Conservation (phyloP, 2,329 filamentous ascomycete genomes). For the Ophiobolus disseminans region DNA sequence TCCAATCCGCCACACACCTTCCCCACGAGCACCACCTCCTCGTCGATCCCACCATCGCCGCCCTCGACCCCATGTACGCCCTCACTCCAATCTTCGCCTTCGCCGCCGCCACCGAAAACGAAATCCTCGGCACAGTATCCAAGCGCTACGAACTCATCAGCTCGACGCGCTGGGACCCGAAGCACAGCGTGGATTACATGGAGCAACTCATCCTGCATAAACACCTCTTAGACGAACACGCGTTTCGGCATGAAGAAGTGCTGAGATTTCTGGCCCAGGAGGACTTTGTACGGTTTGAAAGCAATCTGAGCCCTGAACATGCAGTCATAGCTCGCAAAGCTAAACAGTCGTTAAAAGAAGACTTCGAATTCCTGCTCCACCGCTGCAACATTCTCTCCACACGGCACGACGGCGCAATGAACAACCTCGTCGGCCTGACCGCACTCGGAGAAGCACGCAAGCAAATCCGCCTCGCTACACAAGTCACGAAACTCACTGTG, state of each 20-base stretch:
- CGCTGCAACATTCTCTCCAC: neutral
- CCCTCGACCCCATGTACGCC: conserved; percentile 10
- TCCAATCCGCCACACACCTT: conserved; percentile 5
- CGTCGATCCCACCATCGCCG: conserved; percentile 5
- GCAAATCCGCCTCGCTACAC: conserved; percentile 8
- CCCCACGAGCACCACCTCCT: conserved; percentile 5
- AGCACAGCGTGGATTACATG: neutral
- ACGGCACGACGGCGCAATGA: conserved; percentile 4
- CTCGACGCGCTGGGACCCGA: conserved; percentile 7
- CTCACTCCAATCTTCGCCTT: conserved; percentile 6
- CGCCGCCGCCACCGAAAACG: conserved; percentile 2
- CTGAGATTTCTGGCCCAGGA: conserved; percentile 1
- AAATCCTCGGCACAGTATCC: neutral
- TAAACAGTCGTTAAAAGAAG: neutral
- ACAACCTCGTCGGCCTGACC: neutral
- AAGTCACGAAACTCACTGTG: conserved; percentile 8
- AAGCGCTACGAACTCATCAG: conserved; percentile 8
- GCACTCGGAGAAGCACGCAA: conserved; percentile 8
- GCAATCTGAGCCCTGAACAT: neutral
- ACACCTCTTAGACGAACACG: conserved; percentile 9
- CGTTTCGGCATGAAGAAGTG: conserved; percentile 6
- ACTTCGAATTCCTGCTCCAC: conserved; percentile 4
- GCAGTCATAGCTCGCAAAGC: neutral
- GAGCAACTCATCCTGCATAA: conserved; percentile 10
- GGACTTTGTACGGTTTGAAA: neutral